Percentiles rank a stretch among this genome's conserved stretches.
Conservation (phyloP, 2,329 filamentous ascomycete genomes). For the Penicillium sp. region DNA sequence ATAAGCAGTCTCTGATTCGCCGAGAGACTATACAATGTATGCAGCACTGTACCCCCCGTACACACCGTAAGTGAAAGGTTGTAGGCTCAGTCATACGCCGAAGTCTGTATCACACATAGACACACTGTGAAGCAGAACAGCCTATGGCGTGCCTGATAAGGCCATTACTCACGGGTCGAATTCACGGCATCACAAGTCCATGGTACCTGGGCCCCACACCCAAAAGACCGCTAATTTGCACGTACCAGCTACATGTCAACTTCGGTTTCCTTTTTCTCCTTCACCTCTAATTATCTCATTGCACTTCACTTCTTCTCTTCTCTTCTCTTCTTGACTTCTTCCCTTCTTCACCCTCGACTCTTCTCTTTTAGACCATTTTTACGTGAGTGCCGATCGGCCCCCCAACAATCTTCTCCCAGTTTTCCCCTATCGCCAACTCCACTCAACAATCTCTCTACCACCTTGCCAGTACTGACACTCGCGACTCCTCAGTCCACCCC, state of each 20-base stretch:
- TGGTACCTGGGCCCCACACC: slow-evolving; percentile 14
- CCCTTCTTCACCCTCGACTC: not conserved
- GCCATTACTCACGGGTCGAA: slow-evolving; percentile 5
- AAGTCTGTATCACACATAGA: no score
- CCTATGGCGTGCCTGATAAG: not conserved
- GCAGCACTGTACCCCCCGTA: not conserved
- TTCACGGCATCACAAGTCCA: slow-evolving; percentile 14
- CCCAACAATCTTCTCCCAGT: slow-evolving; percentile 3
- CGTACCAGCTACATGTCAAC: slow-evolving; percentile 11
- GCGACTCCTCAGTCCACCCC: not conserved
- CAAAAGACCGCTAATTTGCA: slow-evolving; percentile 15
- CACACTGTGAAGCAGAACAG: no score
- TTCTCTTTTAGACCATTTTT: not conserved
- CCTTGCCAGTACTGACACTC: no score
- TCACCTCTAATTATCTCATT: slow-evolving; percentile 7
- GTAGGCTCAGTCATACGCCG: not conserved
- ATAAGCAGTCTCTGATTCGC: slow-evolving; percentile 33
- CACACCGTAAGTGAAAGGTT: not conserved
- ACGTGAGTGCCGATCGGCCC: slow-evolving; percentile 2
- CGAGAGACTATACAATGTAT: not conserved
- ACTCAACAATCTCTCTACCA: slow-evolving; percentile 5
- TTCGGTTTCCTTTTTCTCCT: slow-evolving; percentile 8
- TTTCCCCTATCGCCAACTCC: slow-evolving; percentile 8
- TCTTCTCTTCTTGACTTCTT: slow-evolving; percentile 2
- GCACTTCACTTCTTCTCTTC: not conserved